A percentile compares a stretch with the other conserved stretches of the same genome.
Conservation (phyloP, 805 yeast species). For the Wickerhamia fluorescens region DNA sequence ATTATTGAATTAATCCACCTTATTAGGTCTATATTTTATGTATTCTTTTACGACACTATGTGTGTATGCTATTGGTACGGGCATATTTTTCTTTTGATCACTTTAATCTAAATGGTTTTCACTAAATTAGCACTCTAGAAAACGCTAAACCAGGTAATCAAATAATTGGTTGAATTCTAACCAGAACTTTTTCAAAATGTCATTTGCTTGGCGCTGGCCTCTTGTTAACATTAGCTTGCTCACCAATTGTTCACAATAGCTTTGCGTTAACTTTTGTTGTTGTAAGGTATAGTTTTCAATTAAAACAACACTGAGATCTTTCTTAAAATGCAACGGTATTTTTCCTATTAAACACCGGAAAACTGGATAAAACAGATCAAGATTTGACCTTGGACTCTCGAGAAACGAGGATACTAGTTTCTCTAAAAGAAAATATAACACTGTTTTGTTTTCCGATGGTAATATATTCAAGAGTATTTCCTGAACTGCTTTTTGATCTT, state of each 20-base stretch:
- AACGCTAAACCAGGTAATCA: no score
- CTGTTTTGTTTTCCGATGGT: slow-evolving; percentile 5
- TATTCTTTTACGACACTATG: no score
- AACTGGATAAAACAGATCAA: slow-evolving; percentile 50
- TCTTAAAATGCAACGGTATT: slow-evolving; percentile 40
- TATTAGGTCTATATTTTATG: no score
- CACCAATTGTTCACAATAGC: slow-evolving; percentile 12
- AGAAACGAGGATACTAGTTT: slow-evolving; percentile 30
- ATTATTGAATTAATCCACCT: slow-evolving; percentile 17
- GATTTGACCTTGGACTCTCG: slow-evolving; percentile 47
- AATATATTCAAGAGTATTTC: slow-evolving; percentile 4
- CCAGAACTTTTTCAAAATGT: slow-evolving; percentile 59
- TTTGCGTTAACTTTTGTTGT: not conserved
- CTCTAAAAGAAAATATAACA: slow-evolving; percentile 20
- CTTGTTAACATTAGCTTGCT: slow-evolving; percentile 55
- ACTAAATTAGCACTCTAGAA: no score
- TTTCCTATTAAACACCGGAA: slow-evolving; percentile 42
- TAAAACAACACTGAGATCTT: slow-evolving; percentile 11
- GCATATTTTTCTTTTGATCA: no score
- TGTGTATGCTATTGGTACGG: no score
- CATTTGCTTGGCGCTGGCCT: slow-evolving; percentile 57
- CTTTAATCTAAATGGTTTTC: no score
- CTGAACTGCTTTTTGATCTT: slow-evolving; percentile 30
- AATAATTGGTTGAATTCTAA: slow-evolving; percentile 49
- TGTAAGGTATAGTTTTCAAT: no score